phyloP scores from a whole-genome alignment of 2,329 filamentous ascomycete genomes.

The Fusarium staphyleae region DNA sequence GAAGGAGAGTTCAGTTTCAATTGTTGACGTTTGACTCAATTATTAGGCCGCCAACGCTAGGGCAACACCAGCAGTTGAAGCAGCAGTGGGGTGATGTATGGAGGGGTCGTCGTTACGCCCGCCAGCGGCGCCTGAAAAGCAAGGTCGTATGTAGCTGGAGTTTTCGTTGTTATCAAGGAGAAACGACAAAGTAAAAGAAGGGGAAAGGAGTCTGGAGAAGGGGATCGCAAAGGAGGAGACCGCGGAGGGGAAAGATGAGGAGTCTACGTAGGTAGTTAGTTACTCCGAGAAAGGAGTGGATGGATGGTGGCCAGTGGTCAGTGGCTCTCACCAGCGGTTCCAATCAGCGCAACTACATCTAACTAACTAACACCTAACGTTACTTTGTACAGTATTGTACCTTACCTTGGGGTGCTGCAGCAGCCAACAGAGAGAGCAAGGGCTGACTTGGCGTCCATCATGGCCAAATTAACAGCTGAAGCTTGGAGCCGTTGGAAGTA shows the following conservation, averaged over 20 bases:
- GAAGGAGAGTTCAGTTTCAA: slow-evolving; percentile 1
- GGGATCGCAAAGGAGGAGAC: neutral
- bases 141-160: neutral
- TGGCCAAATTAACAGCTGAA: neutral
- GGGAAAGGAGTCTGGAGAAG: neutral
- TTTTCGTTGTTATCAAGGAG: neutral
- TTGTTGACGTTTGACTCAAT: neutral
- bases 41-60: slow-evolving; percentile 1
- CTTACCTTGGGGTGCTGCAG: too few species aligned
- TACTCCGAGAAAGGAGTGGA: neutral
- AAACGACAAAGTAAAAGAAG: neutral
- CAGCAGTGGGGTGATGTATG: slow-evolving; percentile 33
- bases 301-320: slow-evolving; percentile 7
- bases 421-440: neutral
- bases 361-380: neutral
- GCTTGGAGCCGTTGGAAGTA: neutral
- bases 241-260: slow-evolving; percentile 7
- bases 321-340: slow-evolving; percentile 6
- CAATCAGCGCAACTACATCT: slow-evolving; percentile 9
- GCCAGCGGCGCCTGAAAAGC: slow-evolving; percentile 22
- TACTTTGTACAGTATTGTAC: neutral
- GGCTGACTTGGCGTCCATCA: neutral
- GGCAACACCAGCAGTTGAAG: slow-evolving; percentile 4
- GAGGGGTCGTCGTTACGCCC: slow-evolving; percentile 28
- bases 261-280: too few species aligned